Evolutionary conservation across 192 early-diverging fungal species (phyloP), one percentile per base, ranked within the genome.

Genomic region (Gamsiella multidivaricata): DNA sequence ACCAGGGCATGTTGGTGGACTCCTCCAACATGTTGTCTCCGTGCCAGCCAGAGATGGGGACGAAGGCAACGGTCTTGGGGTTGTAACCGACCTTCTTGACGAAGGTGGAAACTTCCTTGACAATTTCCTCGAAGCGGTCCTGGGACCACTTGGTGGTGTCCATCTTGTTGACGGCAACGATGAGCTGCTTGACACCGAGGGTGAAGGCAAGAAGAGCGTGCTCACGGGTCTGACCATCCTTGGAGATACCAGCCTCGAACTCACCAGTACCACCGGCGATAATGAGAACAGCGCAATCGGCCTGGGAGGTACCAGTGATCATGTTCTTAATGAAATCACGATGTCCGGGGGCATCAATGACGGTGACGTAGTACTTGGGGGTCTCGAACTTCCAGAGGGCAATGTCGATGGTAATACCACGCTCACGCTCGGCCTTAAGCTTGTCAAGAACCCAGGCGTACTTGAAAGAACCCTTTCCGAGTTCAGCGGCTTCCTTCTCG

Each of bases 291-390:
- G 92, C 97, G 83, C 94, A 95, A 82, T 98, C 97, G 64, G 96
- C 97, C 84, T 96, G 96, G 74, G 94, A 95, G 80, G 97, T 95
- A 89, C 97, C 97, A 85, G 97, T 96, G 84, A 98, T 98, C 96
- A 96, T 98, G 94, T 98, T 98, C 89, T 97, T 97, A 90, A 99
- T 98, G 93, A 99, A 99, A 91, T 99, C 97, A 86, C 97, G 92
- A 92, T 99, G 97, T 61, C 97, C 97, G 52, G 97, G 97, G 83
- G 97, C 96, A 85, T 99, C 96, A 85, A 99, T 97, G 88, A 99
- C 93, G 88, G 95, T 99, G 81, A 96, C 94, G 85, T 95, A 88
- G 89, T 90, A 96, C 89, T 96, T 94, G 85, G 93, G 91, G 63
- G 97, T 97, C 85, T 96, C 94, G 87, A 94, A 92, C 89, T 97